phyloP scores from a whole-genome alignment of 208 protist genomes.

The Novymonas esmeraldas region DNA sequence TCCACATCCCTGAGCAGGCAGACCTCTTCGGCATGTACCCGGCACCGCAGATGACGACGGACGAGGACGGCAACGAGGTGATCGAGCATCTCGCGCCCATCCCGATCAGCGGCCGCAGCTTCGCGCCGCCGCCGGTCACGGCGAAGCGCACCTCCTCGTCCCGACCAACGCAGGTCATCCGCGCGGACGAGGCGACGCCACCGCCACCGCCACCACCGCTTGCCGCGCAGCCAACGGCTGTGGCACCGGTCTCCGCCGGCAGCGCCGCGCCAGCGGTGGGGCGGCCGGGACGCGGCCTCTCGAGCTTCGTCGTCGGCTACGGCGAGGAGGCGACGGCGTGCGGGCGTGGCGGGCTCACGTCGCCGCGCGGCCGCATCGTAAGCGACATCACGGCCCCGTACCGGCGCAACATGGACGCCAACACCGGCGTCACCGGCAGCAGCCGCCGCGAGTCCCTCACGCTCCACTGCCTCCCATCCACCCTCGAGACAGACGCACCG shows the following conservation, averaged over 20 bases:
- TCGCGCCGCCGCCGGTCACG: constrained; percentile 19
- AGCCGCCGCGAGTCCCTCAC: constrained; percentile 19
- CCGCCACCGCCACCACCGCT: neutral
- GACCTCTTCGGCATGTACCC: constrained; percentile 63
- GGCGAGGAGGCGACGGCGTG: constrained; percentile 17
- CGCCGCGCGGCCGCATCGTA: constrained; percentile 24
- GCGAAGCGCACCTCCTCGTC: constrained; percentile 7
- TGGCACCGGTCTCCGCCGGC: too few relatives aligned
- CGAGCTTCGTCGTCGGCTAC: constrained; percentile 25
- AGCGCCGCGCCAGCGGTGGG: neutral
- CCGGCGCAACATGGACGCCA: constrained; percentile 22
- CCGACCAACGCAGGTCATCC: neutral
- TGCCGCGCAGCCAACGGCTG: too few relatives aligned
- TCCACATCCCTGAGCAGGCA: constrained; percentile 36
- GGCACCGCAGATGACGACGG: constrained; percentile 25
- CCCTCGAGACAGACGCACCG: neutral
- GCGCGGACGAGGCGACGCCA: neutral
- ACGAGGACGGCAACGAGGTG: constrained; percentile 24
- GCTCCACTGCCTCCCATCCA: constrained; percentile 1
- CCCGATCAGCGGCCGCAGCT: constrained; percentile 15
- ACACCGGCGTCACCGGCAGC: constrained; percentile 16
- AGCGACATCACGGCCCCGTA: constrained; percentile 35
- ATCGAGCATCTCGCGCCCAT: constrained; percentile 21
- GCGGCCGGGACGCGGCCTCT: constrained; percentile 13
- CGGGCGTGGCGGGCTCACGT: constrained; percentile 17